Percentiles rank a stretch among this genome's conserved stretches.
Evolutionary conservation across 129 eudicot species (phyloP).

Genomic region (Calendula officinalis): DNA sequence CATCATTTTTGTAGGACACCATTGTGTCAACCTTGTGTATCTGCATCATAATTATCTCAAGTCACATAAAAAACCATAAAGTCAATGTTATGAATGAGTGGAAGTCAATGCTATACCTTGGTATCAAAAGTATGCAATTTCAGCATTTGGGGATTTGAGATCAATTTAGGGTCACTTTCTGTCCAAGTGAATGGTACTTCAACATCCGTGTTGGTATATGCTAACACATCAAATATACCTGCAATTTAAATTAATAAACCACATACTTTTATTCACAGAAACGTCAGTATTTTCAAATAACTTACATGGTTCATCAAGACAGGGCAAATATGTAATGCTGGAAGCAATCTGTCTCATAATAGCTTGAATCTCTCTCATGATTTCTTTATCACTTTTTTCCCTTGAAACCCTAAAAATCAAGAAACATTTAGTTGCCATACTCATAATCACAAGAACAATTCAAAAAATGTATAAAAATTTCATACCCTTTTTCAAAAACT

Average conservation of each 20-base stretch:
- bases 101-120: too few relatives aligned
- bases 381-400: slow-evolving; percentile 95
- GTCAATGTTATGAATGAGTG: too few relatives aligned
- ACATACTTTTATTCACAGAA: not conserved
- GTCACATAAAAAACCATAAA: too few relatives aligned
- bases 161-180: slow-evolving; percentile 93
- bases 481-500: slow-evolving; percentile 87
- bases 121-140: slow-evolving; percentile 90
- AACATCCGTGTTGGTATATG: slow-evolving; percentile 83
- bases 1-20: slow-evolving; percentile 94
- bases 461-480: too few relatives aligned
- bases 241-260: slow-evolving; percentile 10
- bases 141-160: slow-evolving; percentile 94
- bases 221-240: slow-evolving; percentile 95
- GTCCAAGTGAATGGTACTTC: slow-evolving; percentile 94
- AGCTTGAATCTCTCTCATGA: slow-evolving; percentile 98
- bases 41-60: too few relatives aligned
- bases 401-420: slow-evolving; percentile 55
- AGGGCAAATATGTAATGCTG: slow-evolving; percentile 89
- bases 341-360: slow-evolving; percentile 97
- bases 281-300: not conserved
- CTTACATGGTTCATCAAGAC: slow-evolving; percentile 96
- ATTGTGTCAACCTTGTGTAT: slow-evolving; percentile 97
- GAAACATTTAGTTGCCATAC: too few relatives aligned
- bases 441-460: too few relatives aligned